These are phyloP conservation scores for Beauveria medogensis DNA, from an alignment of 2,329 filamentous ascomycete genomes.

Conservation along the genomic window DNA sequence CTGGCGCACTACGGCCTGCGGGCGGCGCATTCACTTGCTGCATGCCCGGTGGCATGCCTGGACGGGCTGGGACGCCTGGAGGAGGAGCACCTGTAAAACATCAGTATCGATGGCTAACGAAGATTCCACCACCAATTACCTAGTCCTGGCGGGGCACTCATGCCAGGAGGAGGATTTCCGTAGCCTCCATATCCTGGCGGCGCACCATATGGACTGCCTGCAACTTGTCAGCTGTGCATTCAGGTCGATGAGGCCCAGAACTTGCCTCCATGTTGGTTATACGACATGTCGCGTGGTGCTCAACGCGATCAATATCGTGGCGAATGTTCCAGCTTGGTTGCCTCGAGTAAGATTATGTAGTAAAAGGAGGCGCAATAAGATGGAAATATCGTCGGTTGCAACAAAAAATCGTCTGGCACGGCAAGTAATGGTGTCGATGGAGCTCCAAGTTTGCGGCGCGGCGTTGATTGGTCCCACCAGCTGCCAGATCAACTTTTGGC, in stretches of 20 bases:
- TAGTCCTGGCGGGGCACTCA: conserved; percentile 74
- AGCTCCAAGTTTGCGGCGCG: conserved; percentile 14
- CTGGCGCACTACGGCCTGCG: conserved; percentile 71
- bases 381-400: background rate
- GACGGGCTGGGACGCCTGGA: conserved; percentile 71
- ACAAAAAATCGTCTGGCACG: background rate
- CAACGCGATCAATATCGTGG: background rate
- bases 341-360: background rate
- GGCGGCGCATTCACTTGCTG: conserved; percentile 66
- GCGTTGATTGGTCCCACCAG: conserved; percentile 13
- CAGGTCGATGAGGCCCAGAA: background rate
- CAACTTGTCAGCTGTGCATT: background rate
- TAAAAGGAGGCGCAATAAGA: background rate
- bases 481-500: background rate
- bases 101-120: conserved; percentile 6
- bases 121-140: conserved; percentile 44
- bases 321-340: background rate
- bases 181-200: conserved; percentile 68
- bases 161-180: conserved; percentile 35
- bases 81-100: conserved; percentile 50
- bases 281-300: conserved; percentile 33
- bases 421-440: background rate
- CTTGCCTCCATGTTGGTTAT: conserved; percentile 53
- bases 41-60: conserved; percentile 74
- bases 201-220: conserved; percentile 57